Evolutionary conservation across 495 filamentous ascomycete genomes (phyloP), one percentile per base, ranked within the genome.

Genomic region (Lindgomyces ingoldianus): DNA sequence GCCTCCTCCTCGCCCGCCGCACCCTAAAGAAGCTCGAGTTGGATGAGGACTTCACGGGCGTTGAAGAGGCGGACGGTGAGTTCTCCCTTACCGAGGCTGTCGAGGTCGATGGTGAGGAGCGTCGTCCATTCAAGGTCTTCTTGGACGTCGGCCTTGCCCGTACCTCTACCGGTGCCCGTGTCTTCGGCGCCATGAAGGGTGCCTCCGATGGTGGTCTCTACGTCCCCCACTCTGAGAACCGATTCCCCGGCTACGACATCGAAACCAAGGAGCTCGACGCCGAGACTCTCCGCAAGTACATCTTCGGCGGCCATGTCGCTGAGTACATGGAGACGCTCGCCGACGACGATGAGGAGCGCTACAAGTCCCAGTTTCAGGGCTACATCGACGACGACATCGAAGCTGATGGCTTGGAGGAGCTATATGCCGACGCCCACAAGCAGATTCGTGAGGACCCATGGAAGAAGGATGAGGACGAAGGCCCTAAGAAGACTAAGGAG

Each of bases 301-400:
- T 99, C 85, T 89, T 91, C 76, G 95, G 86, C 76, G 93, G 94
- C 53, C 94, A 99, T 85, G 89, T 99, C 68, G 91, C 92, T 65
- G 94, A 99, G 86, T 99, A 98, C 85, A 99, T 99, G 94, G 94
- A 99, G 89, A 93, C 87, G 45, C 89, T 99, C 70, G 95, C 95
- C 77, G 94, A 99, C 77, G 94, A 99, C 78, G 94, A 99, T 78
- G 94, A 99, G 89, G 94, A 99, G 85, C 92, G 94, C 77, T 99
- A 91, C 88, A 93, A 92, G 85, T 86, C 85, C 72, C 94, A 98
- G 84, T 98, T 99, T 89, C 79, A 86, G 77, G 86, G 92, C 80
- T 99, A 99, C 85, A 88, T 96, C 68, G 94, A 98, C 75, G 89
- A 96, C 73, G 95, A 93, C 68, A 79, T 98, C 65, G 94, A 98